Percentiles rank a stretch among this genome's conserved stretches.
Conservation (phyloP, 2,329 filamentous ascomycete species). For the Dactylellina haptotyla region DNA sequence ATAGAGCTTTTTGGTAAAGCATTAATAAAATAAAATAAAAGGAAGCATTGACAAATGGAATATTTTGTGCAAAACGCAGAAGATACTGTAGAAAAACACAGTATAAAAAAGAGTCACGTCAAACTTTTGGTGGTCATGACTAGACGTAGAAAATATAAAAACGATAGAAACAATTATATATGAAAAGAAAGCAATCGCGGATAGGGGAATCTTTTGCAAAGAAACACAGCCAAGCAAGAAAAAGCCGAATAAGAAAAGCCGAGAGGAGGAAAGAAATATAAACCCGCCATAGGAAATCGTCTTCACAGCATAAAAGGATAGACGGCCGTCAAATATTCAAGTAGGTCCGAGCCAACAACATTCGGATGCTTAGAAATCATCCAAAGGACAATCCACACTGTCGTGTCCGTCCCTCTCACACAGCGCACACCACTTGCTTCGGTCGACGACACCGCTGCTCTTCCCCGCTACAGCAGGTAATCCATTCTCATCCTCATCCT, state of each 20-base stretch:
- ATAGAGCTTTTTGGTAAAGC: no score
- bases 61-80: no score
- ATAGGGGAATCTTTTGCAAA: background rate
- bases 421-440: slow-evolving; percentile 93
- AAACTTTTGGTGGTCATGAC: no score
- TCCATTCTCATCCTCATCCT: slow-evolving; percentile 71
- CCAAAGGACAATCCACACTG: slow-evolving; percentile 92
- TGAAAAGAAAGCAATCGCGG: background rate
- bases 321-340: background rate
- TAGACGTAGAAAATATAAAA: background rate
- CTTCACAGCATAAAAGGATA: background rate
- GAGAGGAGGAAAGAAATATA: background rate
- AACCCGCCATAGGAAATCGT: background rate
- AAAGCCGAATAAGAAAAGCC: background rate
- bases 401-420: slow-evolving; percentile 97
- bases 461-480: slow-evolving; percentile 75
- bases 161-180: background rate
- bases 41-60: no score
- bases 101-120: no score
- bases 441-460: slow-evolving; percentile 79
- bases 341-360: background rate
- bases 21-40: no score
- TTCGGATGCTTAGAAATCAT: slow-evolving; percentile 72
- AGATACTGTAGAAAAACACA: no score
- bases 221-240: background rate